Base-by-base conservation (phyloP, 148 eudicot species). In the Cornus florida region DNA sequence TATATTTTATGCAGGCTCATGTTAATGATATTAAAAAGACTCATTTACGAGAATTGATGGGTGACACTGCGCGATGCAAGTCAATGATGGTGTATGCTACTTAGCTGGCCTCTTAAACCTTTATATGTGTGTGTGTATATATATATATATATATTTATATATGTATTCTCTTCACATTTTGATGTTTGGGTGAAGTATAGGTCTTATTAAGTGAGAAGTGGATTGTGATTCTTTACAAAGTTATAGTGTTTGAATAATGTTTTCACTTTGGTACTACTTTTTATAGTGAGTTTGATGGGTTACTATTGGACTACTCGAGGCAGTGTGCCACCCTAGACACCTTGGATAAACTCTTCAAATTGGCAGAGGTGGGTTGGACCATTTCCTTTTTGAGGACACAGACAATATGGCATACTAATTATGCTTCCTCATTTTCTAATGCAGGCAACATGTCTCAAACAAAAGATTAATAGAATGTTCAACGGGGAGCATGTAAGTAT, bases 1-100 rank as follows among this genome's bases (percentile, higher is more conserved):
- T 53, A 53, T 53, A 12, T 14, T 53, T 3, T 53, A 12, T 53
- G 59, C 86, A 96, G 99, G 88, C 88, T 20, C 98, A 96, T 86
- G 86, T 93, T 71, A 95, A 85, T 65, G 91, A 89, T 32, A 93
- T 96, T 82, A 90, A 87, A 62, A 96, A 87, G 86, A 91, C 91
- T 64, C 99, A 96, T 86, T 82, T 96, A 72, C 97, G 99, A 43
- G 95, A 96, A 72, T 85, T 96, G 88, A 89, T 96, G 97, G 78
- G 59, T 75, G 91, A 96, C 81, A 67, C 82, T 12, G 89, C 87
- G 59, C 86, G 99, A 80, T 92, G 98, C 92, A 86, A 90, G 85
- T 91, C 98, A 48, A 92, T 93, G 98, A 91, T 92, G 91, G 87
- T 88, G 99, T 96, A 96, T 75, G 99, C 46, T 71, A 53, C 62